Base-by-base conservation (phyloP, 1,139 yeast species). In the Geotrichum reessii region DNA sequence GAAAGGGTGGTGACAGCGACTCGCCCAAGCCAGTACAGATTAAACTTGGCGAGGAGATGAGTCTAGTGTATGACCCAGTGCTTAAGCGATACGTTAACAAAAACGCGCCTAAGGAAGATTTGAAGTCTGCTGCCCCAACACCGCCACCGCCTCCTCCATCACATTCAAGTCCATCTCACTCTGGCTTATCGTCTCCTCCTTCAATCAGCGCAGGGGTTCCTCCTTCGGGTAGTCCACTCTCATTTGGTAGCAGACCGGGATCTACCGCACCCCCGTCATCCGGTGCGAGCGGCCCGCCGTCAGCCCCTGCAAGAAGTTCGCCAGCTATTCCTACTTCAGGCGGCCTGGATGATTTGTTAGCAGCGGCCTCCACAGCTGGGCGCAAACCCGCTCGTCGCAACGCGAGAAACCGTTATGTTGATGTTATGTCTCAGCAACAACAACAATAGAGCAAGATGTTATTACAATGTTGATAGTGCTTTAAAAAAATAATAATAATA, bases 1-100 rank as follows among this genome's bases (percentile, higher is more conserved):
- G 68, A 56, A 65, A 66, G 48, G 60, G 63, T 21, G 62, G 61
- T 5, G 27, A 44, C 6, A 67, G 71, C 51, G 85, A 84, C 55
- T 85, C 82, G 59, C 86, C 87, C 49, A 88, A 87, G 69, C 88
- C 95, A 1, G 79, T 85, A 61, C 81, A 83, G 65, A 98, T 97
- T 40, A 91, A 93, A 67, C 76, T 93, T 63, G 99, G 99, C 8
- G 90, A 87, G 60, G 82, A 84, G 63, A 87, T 79, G 68, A 77
- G 81, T 46, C 86, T 93, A 67, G 82, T 83, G 66, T 95, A 84
- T 70, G 97, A 92, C 73, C 95, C 89, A 66, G 83, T 87, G 62
- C 80, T 88, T 68, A 86, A 87, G 69, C 80, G 96, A 68, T 95
- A 97, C 97, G 83, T 93, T 57, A 86, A 89, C 69, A 83, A 82